Evolutionary conservation across 2,329 filamentous ascomycete genomes (phyloP).

Genomic region (Microcera coccophila): DNA sequence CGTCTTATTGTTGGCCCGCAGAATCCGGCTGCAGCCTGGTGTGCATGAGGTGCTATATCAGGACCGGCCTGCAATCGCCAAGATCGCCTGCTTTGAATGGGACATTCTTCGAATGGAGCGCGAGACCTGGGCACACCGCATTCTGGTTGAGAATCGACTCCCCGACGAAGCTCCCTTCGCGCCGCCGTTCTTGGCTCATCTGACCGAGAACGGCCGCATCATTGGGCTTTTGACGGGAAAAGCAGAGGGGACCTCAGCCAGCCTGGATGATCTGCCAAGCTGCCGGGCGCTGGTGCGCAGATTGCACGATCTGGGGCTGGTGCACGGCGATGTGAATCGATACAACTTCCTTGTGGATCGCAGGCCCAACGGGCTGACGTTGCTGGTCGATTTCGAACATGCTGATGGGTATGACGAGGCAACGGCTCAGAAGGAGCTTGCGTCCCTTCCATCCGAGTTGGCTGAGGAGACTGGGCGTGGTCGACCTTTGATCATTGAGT

Average conservation of each 20-base stretch:
- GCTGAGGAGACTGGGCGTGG: conserved; percentile 30
- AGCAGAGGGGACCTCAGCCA: conserved; percentile 29
- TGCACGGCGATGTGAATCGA: conserved; percentile 37
- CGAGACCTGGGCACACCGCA: conserved; percentile 27
- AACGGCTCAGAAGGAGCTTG: conserved; percentile 26
- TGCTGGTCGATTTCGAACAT: conserved; percentile 33
- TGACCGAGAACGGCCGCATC: conserved; percentile 33
- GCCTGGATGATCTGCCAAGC: conserved; percentile 22
- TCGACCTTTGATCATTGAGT: too few species aligned
- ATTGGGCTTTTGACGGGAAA: conserved; percentile 36
- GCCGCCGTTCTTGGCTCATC: conserved; percentile 33
- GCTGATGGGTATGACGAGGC: conserved; percentile 20
- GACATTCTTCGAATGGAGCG: conserved; percentile 28
- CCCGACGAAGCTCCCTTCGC: conserved; percentile 23
- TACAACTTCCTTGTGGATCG: conserved; percentile 35
- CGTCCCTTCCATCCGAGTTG: conserved; percentile 27
- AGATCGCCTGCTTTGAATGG: conserved; percentile 32
- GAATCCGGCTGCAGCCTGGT: conserved; percentile 20
- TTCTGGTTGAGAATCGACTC: conserved; percentile 8
- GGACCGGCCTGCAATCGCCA: conserved; percentile 24
- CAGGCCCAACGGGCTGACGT: conserved; percentile 19
- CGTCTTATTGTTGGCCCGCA: conserved; percentile 21
- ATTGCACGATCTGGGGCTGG: conserved; percentile 27
- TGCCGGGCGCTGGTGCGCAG: conserved; percentile 27
- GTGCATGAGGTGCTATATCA: conserved; percentile 15